A percentile compares a stretch with the other conserved stretches of the same genome.
phyloP scores from a whole-genome alignment of 2,329 filamentous ascomycete species.

The Phialophora chinensis region DNA sequence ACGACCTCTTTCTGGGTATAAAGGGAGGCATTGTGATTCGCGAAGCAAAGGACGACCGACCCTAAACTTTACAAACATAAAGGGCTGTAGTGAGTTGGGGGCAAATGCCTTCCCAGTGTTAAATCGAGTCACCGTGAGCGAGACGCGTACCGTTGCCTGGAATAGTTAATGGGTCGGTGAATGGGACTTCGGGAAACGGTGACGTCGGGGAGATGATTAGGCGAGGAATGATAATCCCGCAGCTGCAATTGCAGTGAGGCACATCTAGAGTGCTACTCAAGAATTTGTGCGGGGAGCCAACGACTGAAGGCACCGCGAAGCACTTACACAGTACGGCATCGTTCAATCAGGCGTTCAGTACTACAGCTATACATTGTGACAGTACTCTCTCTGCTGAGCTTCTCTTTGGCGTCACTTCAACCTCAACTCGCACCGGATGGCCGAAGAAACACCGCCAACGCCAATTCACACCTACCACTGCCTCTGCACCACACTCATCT shows the following conservation, averaged over 20 bases:
- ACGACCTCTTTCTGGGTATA: constrained; percentile 52
- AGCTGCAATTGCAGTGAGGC: not conserved
- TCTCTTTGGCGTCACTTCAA: not conserved
- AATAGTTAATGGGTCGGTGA: not conserved
- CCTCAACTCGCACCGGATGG: constrained; percentile 11
- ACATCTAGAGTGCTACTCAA: not conserved
- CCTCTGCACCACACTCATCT: constrained; percentile 68
- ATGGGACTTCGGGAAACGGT: constrained; percentile 14
- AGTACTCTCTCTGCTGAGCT: no score
- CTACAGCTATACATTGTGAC: no score
- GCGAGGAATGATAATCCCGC: constrained; percentile 13
- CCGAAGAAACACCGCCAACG: constrained; percentile 12
- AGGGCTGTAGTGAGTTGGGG: not conserved
- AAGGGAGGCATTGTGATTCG: constrained; percentile 52
- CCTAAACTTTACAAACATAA: constrained; percentile 2
- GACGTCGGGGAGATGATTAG: constrained; percentile 26
- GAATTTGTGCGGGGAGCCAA: constrained; percentile 11
- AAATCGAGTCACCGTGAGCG: constrained; percentile 8
- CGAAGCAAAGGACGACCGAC: constrained; percentile 2
- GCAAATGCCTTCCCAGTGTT: not conserved
- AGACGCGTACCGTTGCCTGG: constrained; percentile 8
- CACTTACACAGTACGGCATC: not conserved
- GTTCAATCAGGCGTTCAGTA: not conserved
- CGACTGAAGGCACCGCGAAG: not conserved
- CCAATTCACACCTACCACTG: constrained; percentile 59